phyloP scores from a whole-genome alignment of 1,139 yeast species.

The Taiozyma sp. region DNA sequence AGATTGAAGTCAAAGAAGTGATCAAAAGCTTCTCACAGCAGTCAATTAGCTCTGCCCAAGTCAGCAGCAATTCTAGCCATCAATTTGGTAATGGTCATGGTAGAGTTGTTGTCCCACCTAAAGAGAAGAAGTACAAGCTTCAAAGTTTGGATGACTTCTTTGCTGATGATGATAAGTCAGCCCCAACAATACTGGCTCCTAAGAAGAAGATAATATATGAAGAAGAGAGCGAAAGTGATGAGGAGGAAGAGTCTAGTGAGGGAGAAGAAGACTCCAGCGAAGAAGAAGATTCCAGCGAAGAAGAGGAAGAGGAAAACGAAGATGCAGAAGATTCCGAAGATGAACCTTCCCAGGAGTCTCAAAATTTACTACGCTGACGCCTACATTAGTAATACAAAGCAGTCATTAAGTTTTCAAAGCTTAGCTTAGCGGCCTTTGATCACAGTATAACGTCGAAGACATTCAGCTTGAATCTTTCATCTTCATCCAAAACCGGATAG shows the following conservation, averaged over 20 bases:
- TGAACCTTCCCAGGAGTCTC: slow-evolving; percentile 1
- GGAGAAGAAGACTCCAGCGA: slow-evolving; percentile 22
- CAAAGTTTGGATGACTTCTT: slow-evolving; percentile 87
- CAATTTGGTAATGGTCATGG: background rate
- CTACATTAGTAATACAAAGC: background rate
- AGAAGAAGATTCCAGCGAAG: slow-evolving; percentile 13
- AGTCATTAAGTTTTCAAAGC: background rate
- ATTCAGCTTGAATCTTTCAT: slow-evolving; percentile 26
- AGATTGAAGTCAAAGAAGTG: slow-evolving; percentile 14
- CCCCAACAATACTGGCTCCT: background rate
- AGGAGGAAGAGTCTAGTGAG: slow-evolving; percentile 28
- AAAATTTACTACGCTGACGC: background rate
- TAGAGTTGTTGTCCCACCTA: slow-evolving; percentile 11
- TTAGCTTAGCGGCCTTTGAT: background rate
- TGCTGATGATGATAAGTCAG: slow-evolving; percentile 37
- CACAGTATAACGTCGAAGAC: slow-evolving; percentile 34
- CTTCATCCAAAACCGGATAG: slow-evolving; percentile 58
- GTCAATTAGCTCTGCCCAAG: background rate
- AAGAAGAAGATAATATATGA: slow-evolving; percentile 28
- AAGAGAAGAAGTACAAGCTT: slow-evolving; percentile 41
- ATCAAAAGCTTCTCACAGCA: slow-evolving; percentile 13
- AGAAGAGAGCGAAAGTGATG: slow-evolving; percentile 26
- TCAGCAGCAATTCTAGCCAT: slow-evolving; percentile 11
- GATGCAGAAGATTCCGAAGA: slow-evolving; percentile 11
- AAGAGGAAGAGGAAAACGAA: slow-evolving; percentile 13